These are phyloP conservation scores for Apiospora koreana DNA, from an alignment of 2,329 filamentous ascomycete genomes.

Conservation along the genomic window DNA sequence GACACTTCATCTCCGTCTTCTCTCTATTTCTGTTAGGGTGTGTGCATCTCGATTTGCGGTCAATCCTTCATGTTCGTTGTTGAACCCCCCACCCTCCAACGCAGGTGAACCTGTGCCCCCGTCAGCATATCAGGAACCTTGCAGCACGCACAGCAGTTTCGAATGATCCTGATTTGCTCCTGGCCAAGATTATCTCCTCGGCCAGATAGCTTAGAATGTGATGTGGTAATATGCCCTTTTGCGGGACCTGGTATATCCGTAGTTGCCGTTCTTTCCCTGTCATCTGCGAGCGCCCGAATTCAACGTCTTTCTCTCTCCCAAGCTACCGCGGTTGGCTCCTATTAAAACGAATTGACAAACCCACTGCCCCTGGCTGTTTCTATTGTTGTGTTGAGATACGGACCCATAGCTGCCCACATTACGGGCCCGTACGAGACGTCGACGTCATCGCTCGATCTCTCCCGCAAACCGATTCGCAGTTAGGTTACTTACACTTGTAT, in stretches of 20 bases:
- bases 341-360: background rate
- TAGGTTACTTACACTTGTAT: background rate
- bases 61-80: background rate
- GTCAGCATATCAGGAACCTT: slow-evolving; percentile 12
- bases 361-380: slow-evolving; percentile 3
- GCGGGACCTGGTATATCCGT: slow-evolving; percentile 6
- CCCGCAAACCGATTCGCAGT: slow-evolving; percentile 2
- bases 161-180: slow-evolving; percentile 12
- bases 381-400: background rate
- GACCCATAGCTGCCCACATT: background rate
- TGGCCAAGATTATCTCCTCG: background rate
- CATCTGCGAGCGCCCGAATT: background rate
- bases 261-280: background rate
- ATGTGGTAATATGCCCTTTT: background rate
- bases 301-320: slow-evolving; percentile 1
- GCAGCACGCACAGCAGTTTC: slow-evolving; percentile 4
- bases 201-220: background rate
- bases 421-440: slow-evolving; percentile 8
- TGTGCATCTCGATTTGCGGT: slow-evolving; percentile 6
- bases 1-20: background rate
- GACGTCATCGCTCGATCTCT: slow-evolving; percentile 10
- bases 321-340: background rate
- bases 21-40: background rate
- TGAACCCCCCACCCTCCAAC: background rate
- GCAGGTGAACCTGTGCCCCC: background rate